A percentile compares a stretch with the other conserved stretches of the same genome.
Conservation (phyloP, 768 basidiomycete species). For the Serendipita sp. region DNA sequence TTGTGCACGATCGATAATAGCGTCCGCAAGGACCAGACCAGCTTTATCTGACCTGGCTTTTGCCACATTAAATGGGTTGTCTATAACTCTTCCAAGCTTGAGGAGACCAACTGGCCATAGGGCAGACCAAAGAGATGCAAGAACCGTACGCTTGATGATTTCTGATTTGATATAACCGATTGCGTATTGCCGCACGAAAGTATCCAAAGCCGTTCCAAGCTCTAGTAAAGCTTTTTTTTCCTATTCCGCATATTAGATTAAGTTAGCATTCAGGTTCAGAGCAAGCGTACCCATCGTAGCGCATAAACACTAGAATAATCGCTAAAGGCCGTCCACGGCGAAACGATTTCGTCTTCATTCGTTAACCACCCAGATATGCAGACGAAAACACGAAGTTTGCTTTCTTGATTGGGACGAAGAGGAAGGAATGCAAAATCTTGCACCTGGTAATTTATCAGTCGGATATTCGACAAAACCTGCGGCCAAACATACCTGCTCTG, state of each 20-base stretch:
- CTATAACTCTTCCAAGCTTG: slow-evolving; percentile 41
- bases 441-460: not conserved
- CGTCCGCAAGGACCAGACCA: slow-evolving; percentile 36
- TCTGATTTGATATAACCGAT: slow-evolving; percentile 34
- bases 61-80: slow-evolving; percentile 46
- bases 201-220: slow-evolving; percentile 30
- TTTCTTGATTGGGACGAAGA: slow-evolving; percentile 20
- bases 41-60: slow-evolving; percentile 35
- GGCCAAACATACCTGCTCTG: slow-evolving; percentile 24
- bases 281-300: slow-evolving; percentile 32
- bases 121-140: slow-evolving; percentile 32
- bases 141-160: slow-evolving; percentile 34
- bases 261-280: not conserved
- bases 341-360: slow-evolving; percentile 28
- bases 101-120: slow-evolving; percentile 35
- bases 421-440: slow-evolving; percentile 37
- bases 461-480: not conserved
- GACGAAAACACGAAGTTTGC: slow-evolving; percentile 33
- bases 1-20: slow-evolving; percentile 33
- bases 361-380: slow-evolving; percentile 43
- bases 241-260: slow-evolving; percentile 17
- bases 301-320: slow-evolving; percentile 35
- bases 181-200: slow-evolving; percentile 30
- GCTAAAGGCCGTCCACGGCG: slow-evolving; percentile 35
- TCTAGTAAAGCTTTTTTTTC: slow-evolving; percentile 38